Base-by-base conservation (phyloP, 1,284 basidiomycete species). In the Ganoderma multipileum region DNA sequence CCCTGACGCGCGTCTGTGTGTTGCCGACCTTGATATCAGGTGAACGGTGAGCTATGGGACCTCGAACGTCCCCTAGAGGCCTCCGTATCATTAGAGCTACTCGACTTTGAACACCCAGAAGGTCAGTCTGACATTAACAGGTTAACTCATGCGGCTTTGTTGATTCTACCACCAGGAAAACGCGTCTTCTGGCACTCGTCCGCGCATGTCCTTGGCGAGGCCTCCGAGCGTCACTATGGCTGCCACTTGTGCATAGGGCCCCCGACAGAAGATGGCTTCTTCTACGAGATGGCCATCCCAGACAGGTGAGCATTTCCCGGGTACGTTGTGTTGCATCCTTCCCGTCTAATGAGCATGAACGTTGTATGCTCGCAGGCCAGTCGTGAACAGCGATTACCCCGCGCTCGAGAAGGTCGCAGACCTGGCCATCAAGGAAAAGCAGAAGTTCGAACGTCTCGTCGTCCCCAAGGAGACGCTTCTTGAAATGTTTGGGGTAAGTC, bases 181-280 rank as follows among this genome's bases (percentile, higher is more conserved):
- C 92, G 92, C 75, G 98, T 99, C 42, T 99, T 99, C 85, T 99
- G 98, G 98, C 98, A 99, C 80, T 99, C 97, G 30, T 99, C 97
- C 14, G 98, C 98, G 0, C 98, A 99, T 82, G 96, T 99, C 66
- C 87, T 99, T n/a, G 98, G 98, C 64, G 98, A 99, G 83, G 95
- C 98, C 58, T 91, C 96, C 57, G 98, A 99, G 81, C 89, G 95
- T 69, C 96, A 98, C 81, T 98, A 99, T 80, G 97, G 97, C 55
- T 98, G 97, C 81, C 96, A 98, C 83, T 87, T 99, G 23, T 98
- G 97, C 79, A 92, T 99, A 75, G 98, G 98, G 18, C 98, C 98
- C 26, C 98, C 98, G 26, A 97, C 96, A 3, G 96, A 98, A 55
- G 97, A 99, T 38, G 98, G 98, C 18, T 99, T 99, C 88, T 99